Conservation (phyloP, 768 basidiomycete genomes). For the Termitomyces sp. region DNA sequence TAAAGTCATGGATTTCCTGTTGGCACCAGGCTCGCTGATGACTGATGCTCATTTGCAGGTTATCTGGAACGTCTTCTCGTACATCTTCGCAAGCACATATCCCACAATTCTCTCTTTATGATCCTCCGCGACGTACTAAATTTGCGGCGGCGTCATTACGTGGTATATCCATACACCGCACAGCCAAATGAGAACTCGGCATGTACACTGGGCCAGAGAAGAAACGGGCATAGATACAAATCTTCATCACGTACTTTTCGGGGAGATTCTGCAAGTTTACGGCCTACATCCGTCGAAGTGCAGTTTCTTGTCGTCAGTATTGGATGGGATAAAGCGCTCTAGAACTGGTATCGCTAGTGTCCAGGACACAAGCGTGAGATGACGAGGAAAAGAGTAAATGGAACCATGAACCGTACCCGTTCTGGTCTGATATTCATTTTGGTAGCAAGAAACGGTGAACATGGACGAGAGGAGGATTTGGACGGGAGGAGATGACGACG, state of each 20-base stretch:
- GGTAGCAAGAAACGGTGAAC: no score
- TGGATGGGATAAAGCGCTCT: not conserved
- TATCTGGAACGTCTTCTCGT: no score
- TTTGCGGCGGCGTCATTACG: constrained; percentile 86
- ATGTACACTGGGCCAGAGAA: no score
- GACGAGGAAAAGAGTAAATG: constrained; percentile 2
- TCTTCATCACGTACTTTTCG: constrained; percentile 85
- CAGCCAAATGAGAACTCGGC: not conserved
- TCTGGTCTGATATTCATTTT: constrained; percentile 49
- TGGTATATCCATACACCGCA: constrained; percentile 77
- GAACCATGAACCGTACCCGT: constrained; percentile 28
- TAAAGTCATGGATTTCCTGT: no score
- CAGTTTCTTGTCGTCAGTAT: not conserved
- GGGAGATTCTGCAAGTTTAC: constrained; percentile 92
- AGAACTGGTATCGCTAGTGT: not conserved
- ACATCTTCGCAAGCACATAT: constrained; percentile 97
- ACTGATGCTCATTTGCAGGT: no score
- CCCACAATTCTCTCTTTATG: constrained; percentile 87
- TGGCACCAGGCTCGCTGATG: no score
- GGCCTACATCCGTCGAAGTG: constrained; percentile 91
- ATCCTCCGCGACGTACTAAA: constrained; percentile 92
- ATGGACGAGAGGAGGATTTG: no score
- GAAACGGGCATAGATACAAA: constrained; percentile 44
- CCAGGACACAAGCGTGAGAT: not conserved
- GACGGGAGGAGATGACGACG: no score